A percentile compares a stretch with the other conserved stretches of the same genome.
These are phyloP conservation scores for Dianthus caryophyllus DNA, from an alignment of 148 eudicot genomes.

Conservation along the genomic window DNA sequence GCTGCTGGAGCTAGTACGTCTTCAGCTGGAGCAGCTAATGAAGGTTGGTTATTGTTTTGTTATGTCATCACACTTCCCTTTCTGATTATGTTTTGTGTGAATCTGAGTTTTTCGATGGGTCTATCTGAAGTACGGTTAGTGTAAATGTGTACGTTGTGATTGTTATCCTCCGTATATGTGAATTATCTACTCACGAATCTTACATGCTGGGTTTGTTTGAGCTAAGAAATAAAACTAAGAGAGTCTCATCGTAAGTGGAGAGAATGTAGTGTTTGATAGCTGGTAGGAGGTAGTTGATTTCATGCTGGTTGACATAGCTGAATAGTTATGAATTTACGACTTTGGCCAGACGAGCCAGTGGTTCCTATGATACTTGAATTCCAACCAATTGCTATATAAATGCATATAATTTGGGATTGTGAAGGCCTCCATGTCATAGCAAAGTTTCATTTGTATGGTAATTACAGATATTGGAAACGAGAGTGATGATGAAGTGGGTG, in stretches of 20 bases:
- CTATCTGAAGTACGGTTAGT: background rate
- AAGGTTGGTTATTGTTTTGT: constrained; percentile 40
- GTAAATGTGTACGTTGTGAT: background rate
- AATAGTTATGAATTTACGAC: background rate
- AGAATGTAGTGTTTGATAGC: background rate
- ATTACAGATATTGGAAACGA: constrained; percentile 52
- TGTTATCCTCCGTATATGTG: background rate
- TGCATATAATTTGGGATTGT: background rate
- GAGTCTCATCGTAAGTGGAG: background rate
- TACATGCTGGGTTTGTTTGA: background rate
- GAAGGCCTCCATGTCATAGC: background rate
- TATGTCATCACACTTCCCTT: background rate
- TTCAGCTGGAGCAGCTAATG: constrained; percentile 48
- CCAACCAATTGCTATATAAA: background rate
- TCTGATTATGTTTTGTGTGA: constrained; percentile 14
- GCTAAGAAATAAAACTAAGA: background rate
- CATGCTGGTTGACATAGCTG: background rate
- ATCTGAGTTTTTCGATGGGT: background rate
- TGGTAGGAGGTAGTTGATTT: background rate
- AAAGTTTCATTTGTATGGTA: constrained; percentile 2
- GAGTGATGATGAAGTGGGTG: constrained; percentile 82
- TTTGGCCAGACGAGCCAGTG: background rate
- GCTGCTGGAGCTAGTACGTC: constrained; percentile 84
- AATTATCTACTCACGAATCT: background rate
- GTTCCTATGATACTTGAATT: background rate